phyloP scores from a whole-genome alignment of 345 rosid genomes.

The Eutrema japonicum region DNA sequence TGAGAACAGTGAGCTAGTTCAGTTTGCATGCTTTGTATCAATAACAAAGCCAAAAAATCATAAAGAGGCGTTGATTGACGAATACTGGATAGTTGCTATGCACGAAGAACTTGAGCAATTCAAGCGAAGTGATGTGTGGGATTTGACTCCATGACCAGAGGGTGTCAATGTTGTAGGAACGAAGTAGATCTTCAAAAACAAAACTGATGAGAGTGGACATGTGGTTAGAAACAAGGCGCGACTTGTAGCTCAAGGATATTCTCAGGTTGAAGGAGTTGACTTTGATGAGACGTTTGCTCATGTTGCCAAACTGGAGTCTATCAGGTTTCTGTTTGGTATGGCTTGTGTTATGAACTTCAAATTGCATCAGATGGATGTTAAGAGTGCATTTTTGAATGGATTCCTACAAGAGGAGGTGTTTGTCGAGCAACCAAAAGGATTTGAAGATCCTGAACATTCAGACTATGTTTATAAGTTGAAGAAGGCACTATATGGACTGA shows the following conservation, averaged over 20 bases:
- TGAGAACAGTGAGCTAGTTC: too few relatives aligned
- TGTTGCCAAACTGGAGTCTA: background rate
- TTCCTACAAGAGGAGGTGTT: background rate
- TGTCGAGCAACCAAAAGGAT: background rate
- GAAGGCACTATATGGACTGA: background rate
- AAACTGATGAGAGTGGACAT: too few relatives aligned
- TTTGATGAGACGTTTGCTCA: background rate
- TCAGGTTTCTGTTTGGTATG: background rate
- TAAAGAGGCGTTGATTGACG: too few relatives aligned
- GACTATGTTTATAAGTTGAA: background rate
- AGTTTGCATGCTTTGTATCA: too few relatives aligned
- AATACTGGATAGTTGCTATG: too few relatives aligned
- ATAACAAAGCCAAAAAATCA: too few relatives aligned
- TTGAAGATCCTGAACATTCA: background rate
- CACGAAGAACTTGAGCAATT: too few relatives aligned
- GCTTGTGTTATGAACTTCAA: background rate
- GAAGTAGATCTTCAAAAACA: too few relatives aligned
- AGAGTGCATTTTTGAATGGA: background rate
- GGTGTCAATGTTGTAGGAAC: too few relatives aligned
- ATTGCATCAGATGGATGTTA: background rate
- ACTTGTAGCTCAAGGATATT: background rate
- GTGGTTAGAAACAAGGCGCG: background rate
- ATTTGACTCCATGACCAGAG: too few relatives aligned
- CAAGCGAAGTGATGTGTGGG: too few relatives aligned
- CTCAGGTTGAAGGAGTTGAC: background rate